Evolutionary conservation across 305 asterid species (phyloP).

Genomic region (Solanum hybrid): DNA sequence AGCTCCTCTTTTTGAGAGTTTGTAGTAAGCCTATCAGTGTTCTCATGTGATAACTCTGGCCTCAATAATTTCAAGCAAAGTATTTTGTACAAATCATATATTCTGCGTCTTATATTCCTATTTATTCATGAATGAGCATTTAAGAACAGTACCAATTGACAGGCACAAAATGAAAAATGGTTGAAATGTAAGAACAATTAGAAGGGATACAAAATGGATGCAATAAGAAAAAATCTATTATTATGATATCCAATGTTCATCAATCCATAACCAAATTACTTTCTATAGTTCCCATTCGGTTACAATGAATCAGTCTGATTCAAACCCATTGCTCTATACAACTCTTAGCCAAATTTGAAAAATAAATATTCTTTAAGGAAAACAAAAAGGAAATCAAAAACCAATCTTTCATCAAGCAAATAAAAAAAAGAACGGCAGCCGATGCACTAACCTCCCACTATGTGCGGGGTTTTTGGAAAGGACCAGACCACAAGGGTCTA

Average conservation of each 20-base stretch:
- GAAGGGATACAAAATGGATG: background rate
- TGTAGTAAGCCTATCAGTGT: background rate
- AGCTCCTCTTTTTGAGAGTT: background rate
- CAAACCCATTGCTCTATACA: slow-evolving; percentile 6
- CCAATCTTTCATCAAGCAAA: slow-evolving; percentile 11
- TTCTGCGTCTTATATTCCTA: background rate
- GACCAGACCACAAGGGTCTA: background rate
- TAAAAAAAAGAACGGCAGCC: background rate
- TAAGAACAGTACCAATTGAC: background rate
- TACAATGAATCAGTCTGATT: background rate
- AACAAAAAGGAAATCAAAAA: slow-evolving; percentile 7
- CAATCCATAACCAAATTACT: background rate
- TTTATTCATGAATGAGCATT: background rate
- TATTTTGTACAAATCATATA: background rate
- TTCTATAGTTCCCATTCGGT: background rate
- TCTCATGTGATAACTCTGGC: background rate
- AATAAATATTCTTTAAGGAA: background rate
- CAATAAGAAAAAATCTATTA: background rate
- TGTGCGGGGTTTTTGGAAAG: background rate
- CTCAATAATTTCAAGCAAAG: background rate
- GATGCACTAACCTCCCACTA: background rate
- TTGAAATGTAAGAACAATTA: background rate
- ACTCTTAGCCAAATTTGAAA: background rate
- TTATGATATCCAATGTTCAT: background rate
- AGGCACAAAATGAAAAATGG: background rate